Evolutionary conservation across 1,284 basidiomycete species (phyloP).

Genomic region (Ceratobasidium papillatum): DNA sequence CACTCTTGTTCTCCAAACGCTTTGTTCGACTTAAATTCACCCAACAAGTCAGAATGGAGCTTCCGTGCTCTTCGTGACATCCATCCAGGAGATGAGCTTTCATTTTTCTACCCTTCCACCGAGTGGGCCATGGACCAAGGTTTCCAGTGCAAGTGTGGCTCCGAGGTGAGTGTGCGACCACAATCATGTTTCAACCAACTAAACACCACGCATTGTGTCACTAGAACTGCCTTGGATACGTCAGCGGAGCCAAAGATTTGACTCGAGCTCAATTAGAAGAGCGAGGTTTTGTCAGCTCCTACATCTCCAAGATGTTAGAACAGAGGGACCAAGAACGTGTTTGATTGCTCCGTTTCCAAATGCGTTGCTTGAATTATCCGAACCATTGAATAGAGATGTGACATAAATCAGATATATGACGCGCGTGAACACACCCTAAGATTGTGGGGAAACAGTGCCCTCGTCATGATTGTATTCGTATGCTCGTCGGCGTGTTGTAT

Average conservation of each 20-base stretch:
- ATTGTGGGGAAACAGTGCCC: background rate
- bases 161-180: slow-evolving; percentile 48
- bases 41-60: slow-evolving; percentile 56
- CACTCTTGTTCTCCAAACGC: slow-evolving; percentile 73
- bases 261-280: slow-evolving; percentile 50
- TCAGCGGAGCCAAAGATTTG: slow-evolving; percentile 55
- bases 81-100: slow-evolving; percentile 57
- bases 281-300: slow-evolving; percentile 52
- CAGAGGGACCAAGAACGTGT: background rate
- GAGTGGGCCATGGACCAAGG: slow-evolving; percentile 77
- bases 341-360: background rate
- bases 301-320: slow-evolving; percentile 49
- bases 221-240: slow-evolving; percentile 54
- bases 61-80: slow-evolving; percentile 54
- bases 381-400: background rate
- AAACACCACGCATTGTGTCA: background rate
- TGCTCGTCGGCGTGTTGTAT: background rate
- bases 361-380: background rate
- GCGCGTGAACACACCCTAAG: background rate
- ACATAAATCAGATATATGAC: background rate
- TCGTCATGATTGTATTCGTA: slow-evolving; percentile 25
- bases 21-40: slow-evolving; percentile 62
- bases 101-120: slow-evolving; percentile 73
- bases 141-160: slow-evolving; percentile 66
- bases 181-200: background rate